Conservation (phyloP, 805 yeast species). For the Wickerhamiella occidentalis region DNA sequence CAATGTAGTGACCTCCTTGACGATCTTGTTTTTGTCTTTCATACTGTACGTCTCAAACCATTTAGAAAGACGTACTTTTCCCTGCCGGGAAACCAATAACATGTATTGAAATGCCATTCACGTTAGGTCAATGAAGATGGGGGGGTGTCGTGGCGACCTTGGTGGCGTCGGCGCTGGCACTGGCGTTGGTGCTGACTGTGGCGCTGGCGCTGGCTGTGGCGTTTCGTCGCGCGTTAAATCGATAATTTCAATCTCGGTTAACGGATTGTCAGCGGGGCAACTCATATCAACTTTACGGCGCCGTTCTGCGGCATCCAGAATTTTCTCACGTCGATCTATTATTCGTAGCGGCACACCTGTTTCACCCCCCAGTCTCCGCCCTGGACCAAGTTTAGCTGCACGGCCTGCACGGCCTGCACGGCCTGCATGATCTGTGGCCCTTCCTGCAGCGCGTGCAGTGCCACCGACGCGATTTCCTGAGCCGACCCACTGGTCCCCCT, state of each 20-base stretch:
- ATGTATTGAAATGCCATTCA: slow-evolving; percentile 68
- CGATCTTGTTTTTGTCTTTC: slow-evolving; percentile 73
- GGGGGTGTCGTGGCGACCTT: background rate
- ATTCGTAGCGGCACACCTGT: background rate
- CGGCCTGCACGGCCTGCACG: slow-evolving; percentile 10
- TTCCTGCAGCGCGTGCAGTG: background rate
- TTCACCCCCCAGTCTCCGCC: slow-evolving; percentile 4
- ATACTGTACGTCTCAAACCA: slow-evolving; percentile 83
- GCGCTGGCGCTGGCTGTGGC: slow-evolving; percentile 1
- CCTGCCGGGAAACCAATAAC: slow-evolving; percentile 80
- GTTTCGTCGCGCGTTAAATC: slow-evolving; percentile 8
- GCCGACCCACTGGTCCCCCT: slow-evolving; percentile 39
- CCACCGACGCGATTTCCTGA: slow-evolving; percentile 38
- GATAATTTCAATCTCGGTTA: slow-evolving; percentile 1
- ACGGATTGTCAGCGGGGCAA: slow-evolving; percentile 16
- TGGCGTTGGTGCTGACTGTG: slow-evolving; percentile 1
- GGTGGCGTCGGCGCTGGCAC: background rate
- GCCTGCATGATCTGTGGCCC: background rate
- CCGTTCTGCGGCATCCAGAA: slow-evolving; percentile 51
- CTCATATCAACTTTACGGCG: slow-evolving; percentile 28
- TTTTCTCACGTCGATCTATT: slow-evolving; percentile 30
- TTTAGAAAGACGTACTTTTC: slow-evolving; percentile 82
- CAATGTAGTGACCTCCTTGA: slow-evolving; percentile 74
- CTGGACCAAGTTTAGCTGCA: slow-evolving; percentile 7
- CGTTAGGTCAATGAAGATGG: slow-evolving; percentile 10